Evolutionary conservation across 2,329 filamentous ascomycete species (phyloP).

Genomic region (Diaporthe nobilis): DNA sequence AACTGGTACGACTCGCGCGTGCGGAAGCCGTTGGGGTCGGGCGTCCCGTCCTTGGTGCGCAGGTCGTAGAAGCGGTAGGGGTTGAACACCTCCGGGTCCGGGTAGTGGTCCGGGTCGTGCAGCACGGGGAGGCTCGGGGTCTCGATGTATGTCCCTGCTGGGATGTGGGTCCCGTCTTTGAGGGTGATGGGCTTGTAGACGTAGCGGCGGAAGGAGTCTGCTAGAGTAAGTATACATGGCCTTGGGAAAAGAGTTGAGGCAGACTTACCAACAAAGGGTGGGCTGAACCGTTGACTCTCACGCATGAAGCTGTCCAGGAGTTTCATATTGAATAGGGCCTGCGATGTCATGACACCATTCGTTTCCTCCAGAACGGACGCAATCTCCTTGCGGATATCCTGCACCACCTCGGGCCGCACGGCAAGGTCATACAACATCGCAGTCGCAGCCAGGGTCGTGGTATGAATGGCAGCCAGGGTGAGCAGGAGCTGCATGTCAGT

Average conservation of each 20-base stretch:
- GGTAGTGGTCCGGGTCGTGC: constrained; percentile 52
- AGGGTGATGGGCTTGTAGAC: constrained; percentile 63
- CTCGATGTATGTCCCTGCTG: constrained; percentile 55
- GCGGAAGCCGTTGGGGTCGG: constrained; percentile 47
- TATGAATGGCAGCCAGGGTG: constrained; percentile 62
- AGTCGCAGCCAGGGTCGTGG: constrained; percentile 57
- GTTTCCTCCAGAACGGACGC: constrained; percentile 49
- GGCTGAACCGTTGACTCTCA: constrained; percentile 41
- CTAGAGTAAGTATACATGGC: not conserved
- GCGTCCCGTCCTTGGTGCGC: constrained; percentile 43
- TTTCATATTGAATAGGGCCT: constrained; percentile 43
- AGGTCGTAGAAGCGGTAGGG: constrained; percentile 53
- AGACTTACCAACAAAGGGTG: constrained; percentile 50
- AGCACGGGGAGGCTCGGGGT: constrained; percentile 53
- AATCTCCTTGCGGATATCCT: constrained; percentile 64
- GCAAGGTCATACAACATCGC: constrained; percentile 64
- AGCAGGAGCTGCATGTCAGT: constrained; percentile 56
- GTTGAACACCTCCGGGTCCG: constrained; percentile 52
- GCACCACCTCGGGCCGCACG: constrained; percentile 61
- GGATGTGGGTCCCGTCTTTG: constrained; percentile 63
- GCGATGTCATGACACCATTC: constrained; percentile 44
- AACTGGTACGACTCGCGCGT: constrained; percentile 54
- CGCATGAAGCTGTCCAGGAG: constrained; percentile 41
- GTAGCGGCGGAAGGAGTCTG: constrained; percentile 61
- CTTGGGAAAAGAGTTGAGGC: not conserved